phyloP scores from a whole-genome alignment of 2,329 filamentous ascomycete species.

The Colletotrichum sp. region DNA sequence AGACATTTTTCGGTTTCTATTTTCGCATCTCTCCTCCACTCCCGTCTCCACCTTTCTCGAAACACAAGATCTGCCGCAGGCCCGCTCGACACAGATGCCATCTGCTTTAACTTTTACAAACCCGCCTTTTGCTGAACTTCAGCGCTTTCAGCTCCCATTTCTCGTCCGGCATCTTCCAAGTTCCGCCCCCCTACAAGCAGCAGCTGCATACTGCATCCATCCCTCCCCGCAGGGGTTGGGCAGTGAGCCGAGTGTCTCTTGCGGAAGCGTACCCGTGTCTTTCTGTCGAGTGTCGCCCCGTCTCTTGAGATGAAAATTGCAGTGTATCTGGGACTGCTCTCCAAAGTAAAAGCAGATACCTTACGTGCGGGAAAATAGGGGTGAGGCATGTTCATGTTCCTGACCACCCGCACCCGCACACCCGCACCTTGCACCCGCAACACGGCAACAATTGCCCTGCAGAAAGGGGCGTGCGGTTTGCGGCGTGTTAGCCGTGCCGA shows the following conservation, averaged over 20 bases:
- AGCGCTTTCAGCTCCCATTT: not conserved
- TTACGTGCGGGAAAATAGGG: not conserved
- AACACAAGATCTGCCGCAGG: constrained; percentile 18
- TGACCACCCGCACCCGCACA: not conserved
- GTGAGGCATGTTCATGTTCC: constrained; percentile 5
- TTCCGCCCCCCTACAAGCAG: not conserved
- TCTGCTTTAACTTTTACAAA: not conserved
- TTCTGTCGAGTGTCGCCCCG: not conserved
- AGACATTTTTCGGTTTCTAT: not conserved
- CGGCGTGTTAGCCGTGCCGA: not conserved
- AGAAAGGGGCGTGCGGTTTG: not conserved
- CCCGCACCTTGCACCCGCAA: not conserved
- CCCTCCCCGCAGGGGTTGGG: not conserved
- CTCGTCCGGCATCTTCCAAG: not conserved
- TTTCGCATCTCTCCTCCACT: constrained; percentile 11
- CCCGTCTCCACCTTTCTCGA: constrained; percentile 4
- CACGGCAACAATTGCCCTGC: not conserved
- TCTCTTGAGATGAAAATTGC: constrained; percentile 3
- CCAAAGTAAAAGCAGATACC: not conserved
- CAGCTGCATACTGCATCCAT: not conserved
- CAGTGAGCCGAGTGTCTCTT: not conserved
- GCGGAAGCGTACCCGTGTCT: not conserved
- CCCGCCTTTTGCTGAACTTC: not conserved
- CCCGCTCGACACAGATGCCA: not conserved
- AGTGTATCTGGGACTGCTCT: not conserved